These are phyloP conservation scores for Talaromyces proteolyticus DNA, from an alignment of 495 filamentous ascomycete species.

Conservation along the genomic window DNA sequence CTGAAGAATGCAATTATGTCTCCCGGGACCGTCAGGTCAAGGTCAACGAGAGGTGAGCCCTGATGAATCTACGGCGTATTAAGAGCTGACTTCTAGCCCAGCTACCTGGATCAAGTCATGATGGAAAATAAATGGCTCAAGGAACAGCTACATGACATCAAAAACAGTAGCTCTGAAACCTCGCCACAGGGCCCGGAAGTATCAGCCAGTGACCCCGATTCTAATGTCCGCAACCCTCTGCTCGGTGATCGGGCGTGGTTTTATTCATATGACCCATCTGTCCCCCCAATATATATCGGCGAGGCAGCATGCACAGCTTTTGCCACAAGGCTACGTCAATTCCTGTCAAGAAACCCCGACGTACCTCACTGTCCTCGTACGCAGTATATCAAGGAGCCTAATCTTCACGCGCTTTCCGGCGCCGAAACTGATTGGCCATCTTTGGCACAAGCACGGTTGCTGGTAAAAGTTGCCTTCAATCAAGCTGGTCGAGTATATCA, in stretches of 20 bases:
- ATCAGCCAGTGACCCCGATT: too few species aligned
- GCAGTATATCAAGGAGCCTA: constrained; percentile 19
- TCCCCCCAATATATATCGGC: constrained; percentile 17
- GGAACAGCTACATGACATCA: constrained; percentile 26
- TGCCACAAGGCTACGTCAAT: constrained; percentile 25
- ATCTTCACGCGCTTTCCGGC: constrained; percentile 11
- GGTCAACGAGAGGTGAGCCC: constrained; percentile 35
- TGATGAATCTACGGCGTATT: neutral
- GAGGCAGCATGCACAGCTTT: constrained; percentile 31
- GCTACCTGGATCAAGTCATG: constrained; percentile 29
- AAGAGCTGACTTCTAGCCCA: constrained; percentile 10
- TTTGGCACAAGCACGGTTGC: constrained; percentile 16
- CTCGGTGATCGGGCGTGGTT: constrained; percentile 39
- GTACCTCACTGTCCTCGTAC: constrained; percentile 21
- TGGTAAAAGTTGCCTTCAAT: constrained; percentile 19
- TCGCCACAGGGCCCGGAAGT: constrained; percentile 7
- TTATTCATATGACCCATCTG: constrained; percentile 30
- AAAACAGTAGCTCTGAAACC: neutral
- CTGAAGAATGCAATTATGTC: constrained; percentile 31
- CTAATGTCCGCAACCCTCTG: too few species aligned
- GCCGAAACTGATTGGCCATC: constrained; percentile 17
- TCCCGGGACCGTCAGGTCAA: constrained; percentile 34
- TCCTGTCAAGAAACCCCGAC: constrained; percentile 14
- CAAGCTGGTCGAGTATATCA: constrained; percentile 24
- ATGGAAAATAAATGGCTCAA: constrained; percentile 33